A percentile compares a stretch with the other conserved stretches of the same genome.
phyloP scores from a whole-genome alignment of 129 eudicot genomes.

The Tagetes erecta region DNA sequence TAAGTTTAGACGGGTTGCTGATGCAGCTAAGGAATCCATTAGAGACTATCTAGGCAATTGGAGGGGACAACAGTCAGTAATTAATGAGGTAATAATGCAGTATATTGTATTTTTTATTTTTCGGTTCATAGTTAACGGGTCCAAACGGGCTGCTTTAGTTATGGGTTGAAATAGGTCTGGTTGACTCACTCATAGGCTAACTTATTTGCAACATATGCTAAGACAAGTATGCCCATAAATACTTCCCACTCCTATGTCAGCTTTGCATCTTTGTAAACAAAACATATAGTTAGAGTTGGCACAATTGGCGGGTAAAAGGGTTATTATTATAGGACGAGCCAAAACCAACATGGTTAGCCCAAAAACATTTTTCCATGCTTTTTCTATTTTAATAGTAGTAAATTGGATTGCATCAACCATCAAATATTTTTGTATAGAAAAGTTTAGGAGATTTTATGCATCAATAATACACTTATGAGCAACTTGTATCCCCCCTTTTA shows the following conservation, averaged over 20 bases:
- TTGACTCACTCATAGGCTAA: slow-evolving; percentile 4
- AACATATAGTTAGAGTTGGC: no score
- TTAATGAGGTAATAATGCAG: slow-evolving; percentile 50
- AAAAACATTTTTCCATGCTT: no score
- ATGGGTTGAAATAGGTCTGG: neutral
- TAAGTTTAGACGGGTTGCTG: slow-evolving; percentile 88
- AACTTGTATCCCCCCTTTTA: no score
- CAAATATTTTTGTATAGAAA: no score
- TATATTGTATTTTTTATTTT: neutral
- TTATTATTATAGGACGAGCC: no score
- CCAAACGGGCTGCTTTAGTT: neutral
- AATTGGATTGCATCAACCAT: no score
- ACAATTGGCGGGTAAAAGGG: no score
- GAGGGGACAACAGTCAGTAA: slow-evolving; percentile 69
- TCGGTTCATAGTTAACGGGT: neutral
- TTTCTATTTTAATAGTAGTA: no score
- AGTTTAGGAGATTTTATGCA: neutral
- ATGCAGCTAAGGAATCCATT: slow-evolving; percentile 89
- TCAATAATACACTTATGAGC: neutral
- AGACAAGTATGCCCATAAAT: neutral
- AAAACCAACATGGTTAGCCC: no score
- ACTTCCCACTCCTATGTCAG: no score
- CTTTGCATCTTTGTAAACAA: no score
- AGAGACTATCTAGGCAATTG: slow-evolving; percentile 67
- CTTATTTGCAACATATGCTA: neutral